Evolutionary conservation across 331 rosid genomes (phyloP).

Genomic region (Stylosanthes scabra): DNA sequence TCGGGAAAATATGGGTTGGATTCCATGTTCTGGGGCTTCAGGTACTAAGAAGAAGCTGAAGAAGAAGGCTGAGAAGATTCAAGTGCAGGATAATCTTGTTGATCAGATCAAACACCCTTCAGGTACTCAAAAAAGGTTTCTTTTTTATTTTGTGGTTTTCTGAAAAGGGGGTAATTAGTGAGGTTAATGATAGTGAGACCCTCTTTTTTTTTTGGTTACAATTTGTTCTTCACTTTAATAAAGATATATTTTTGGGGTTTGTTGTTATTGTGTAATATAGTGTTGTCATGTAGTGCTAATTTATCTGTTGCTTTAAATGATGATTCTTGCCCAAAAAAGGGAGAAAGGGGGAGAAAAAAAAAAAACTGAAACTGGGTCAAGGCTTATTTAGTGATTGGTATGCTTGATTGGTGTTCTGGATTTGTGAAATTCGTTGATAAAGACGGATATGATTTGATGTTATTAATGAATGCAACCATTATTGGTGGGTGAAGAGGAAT

Average conservation of each 20-base stretch:
- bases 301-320: slow-evolving; percentile 39
- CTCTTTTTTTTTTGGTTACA: slow-evolving; percentile 37
- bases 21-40: slow-evolving; percentile 87
- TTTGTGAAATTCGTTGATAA: slow-evolving; percentile 31
- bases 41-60: slow-evolving; percentile 61
- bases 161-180: background rate
- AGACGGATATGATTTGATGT: slow-evolving; percentile 28
- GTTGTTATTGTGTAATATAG: background rate
- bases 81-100: slow-evolving; percentile 51
- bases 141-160: background rate
- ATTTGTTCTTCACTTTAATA: slow-evolving; percentile 24
- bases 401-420: slow-evolving; percentile 24
- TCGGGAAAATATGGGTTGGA: slow-evolving; percentile 70
- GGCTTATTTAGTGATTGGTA: slow-evolving; percentile 36
- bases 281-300: background rate
- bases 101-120: slow-evolving; percentile 68
- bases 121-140: slow-evolving; percentile 49
- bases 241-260: slow-evolving; percentile 1
- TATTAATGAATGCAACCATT: too few species aligned
- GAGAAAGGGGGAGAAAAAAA: too few species aligned
- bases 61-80: slow-evolving; percentile 52
- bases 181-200: slow-evolving; percentile 19
- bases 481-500: too few species aligned
- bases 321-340: slow-evolving; percentile 10
- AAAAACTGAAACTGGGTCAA: slow-evolving; percentile 27